Evolutionary conservation across 2,329 filamentous ascomycete genomes (phyloP), one percentile per base, ranked within the genome.

Genomic region (Exophiala aquamarina): DNA sequence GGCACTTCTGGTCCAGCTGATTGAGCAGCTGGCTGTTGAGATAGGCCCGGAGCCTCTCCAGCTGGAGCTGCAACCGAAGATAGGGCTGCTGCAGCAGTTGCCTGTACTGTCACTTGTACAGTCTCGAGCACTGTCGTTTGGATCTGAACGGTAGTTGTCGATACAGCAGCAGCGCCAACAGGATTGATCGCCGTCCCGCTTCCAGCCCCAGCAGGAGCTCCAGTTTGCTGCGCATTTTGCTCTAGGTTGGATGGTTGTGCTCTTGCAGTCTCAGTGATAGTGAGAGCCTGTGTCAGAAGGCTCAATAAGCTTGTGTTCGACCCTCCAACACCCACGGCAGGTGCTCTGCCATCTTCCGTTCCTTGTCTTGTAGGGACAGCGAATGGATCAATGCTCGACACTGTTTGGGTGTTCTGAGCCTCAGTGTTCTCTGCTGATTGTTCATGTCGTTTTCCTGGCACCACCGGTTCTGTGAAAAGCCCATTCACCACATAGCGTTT

Each of bases 271-370:
- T 26, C 23, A 10, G 35, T 37, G 4, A 17, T 35, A 14, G 32
- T 8, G 8, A 20, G 7, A 21, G 10, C 50, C 40, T 52, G 46
- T 20, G 51, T 52, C 49, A 54, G 44, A 11, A 56, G 32, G 35
- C 48, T 50, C 39, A 57, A n/a, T 32, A 52, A 29, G 33, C 51
- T 51, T 11, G 51, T 53, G 19, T 57, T 53, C 7, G 39, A 49
- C 2, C 42, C 44, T 42, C 53, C 55, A 40, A 55, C 49, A 10
- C 54, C 56, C n/a, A 57, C 47, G 4, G 56, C 58, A 11, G 52
- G 50, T 13, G 59, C 55, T 21, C 44, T 38, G n/a, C 58, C 58
- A 50, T 59, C 41, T 31, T 58, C 48, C 13, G 40, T 55, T 21
- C 55, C 55, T 35, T 41, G 39, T 17, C 46, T 32, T 13, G 54